Percentiles rank a stretch among this genome's conserved stretches.
Conservation (phyloP, 192 early-diverging fungal genomes). For the Radiomyces spectabilis region DNA sequence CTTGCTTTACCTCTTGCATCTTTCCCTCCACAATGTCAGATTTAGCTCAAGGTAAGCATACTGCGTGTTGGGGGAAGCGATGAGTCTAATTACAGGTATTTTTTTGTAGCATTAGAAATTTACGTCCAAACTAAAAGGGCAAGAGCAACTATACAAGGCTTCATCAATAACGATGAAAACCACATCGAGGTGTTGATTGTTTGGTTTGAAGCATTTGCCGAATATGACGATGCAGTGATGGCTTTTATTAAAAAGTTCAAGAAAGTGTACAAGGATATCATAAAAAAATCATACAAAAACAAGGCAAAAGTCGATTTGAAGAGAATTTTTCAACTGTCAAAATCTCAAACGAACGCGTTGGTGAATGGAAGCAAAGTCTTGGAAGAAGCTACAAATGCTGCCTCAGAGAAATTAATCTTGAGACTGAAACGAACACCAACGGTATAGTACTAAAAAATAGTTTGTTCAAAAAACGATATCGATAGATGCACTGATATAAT, state of each 20-base stretch:
- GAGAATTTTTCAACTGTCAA: not conserved
- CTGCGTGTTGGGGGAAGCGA: not conserved
- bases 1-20: too few species aligned
- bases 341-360: not conserved
- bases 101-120: not conserved
- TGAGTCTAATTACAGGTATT: not conserved
- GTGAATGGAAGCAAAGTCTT: not conserved
- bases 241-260: not conserved
- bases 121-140: not conserved
- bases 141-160: not conserved
- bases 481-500: too few species aligned
- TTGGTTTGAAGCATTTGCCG: not conserved
- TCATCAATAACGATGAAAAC: not conserved
- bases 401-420: not conserved
- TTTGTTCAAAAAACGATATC: not conserved
- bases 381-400: not conserved
- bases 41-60: not conserved
- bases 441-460: not conserved
- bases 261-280: not conserved
- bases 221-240: not conserved
- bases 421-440: not conserved
- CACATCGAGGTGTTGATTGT: not conserved
- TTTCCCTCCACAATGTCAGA: too few species aligned
- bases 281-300: not conserved
- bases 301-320: too few species aligned